phyloP scores from a whole-genome alignment of 352 stramenopile genomes.

The Hyaloperonospora brassicae region DNA sequence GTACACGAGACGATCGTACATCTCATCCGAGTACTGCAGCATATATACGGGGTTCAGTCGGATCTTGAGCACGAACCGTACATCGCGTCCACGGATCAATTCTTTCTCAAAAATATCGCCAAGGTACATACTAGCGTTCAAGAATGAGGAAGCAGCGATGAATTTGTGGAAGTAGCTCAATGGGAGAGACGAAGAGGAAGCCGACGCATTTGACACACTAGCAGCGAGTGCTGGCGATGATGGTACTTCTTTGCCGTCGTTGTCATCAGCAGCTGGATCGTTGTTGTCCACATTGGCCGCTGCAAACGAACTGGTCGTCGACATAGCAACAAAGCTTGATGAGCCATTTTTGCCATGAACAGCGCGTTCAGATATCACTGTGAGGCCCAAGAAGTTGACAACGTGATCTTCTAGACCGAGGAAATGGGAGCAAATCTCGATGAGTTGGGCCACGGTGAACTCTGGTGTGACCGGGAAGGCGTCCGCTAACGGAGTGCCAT shows the following conservation, averaged over 20 bases:
- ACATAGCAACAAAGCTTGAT: constrained; percentile 17
- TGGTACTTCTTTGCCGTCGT: constrained; percentile 12
- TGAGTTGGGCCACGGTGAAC: constrained; percentile 83
- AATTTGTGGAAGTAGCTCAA: constrained; percentile 76
- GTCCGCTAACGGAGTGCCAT: constrained; percentile 86
- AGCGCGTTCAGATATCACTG: constrained; percentile 44
- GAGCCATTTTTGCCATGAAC: constrained; percentile 17
- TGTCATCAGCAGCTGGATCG: constrained; percentile 22
- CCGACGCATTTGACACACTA: constrained; percentile 25
- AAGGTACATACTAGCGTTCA: constrained; percentile 78
- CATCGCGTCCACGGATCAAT: constrained; percentile 78
- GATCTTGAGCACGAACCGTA: constrained; percentile 91
- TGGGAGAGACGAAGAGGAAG: constrained; percentile 27
- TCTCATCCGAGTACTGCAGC: constrained; percentile 75
- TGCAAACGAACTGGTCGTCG: constrained; percentile 28
- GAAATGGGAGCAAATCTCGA: constrained; percentile 90
- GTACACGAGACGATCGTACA: constrained; percentile 80
- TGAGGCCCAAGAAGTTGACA: constrained; percentile 64
- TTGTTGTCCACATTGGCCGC: constrained; percentile 23
- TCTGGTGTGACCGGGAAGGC: constrained; percentile 90
- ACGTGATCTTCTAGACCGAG: constrained; percentile 85
- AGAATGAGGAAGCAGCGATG: constrained; percentile 63
- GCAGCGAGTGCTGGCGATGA: constrained; percentile 14
- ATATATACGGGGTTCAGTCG: constrained; percentile 78
- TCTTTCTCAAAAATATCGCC: constrained; percentile 90